Percentiles rank a stretch among this genome's conserved stretches.
phyloP scores from a whole-genome alignment of 495 filamentous ascomycete genomes.

The Margaritispora aquatica region DNA sequence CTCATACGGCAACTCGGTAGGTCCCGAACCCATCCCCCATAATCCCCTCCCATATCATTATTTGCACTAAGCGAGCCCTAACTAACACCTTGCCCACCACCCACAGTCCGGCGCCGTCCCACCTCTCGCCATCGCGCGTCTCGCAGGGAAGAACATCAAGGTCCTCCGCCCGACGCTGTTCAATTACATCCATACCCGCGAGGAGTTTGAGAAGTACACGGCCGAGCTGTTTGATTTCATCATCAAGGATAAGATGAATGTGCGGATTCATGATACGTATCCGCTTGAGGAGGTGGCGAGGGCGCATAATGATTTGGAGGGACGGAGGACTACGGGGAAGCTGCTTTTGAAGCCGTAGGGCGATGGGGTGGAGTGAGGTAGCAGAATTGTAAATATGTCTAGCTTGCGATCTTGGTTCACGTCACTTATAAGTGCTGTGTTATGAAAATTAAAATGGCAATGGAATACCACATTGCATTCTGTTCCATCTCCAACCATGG shows the following conservation, averaged over 20 bases:
- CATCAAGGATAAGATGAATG: conserved; percentile 58
- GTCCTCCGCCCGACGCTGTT: conserved; percentile 70
- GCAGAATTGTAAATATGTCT: too few species aligned
- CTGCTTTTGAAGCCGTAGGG: conserved; percentile 43
- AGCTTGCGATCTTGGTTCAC: too few species aligned
- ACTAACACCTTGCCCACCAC: not conserved
- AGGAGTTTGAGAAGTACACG: conserved; percentile 68
- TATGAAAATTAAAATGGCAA: too few species aligned
- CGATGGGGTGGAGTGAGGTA: too few species aligned
- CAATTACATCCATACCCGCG: conserved; percentile 66
- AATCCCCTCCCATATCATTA: too few species aligned
- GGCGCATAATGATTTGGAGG: conserved; percentile 78
- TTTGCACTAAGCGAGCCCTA: too few species aligned
- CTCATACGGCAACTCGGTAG: conserved; percentile 80
- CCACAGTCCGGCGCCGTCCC: conserved; percentile 58
- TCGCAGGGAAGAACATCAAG: conserved; percentile 77
- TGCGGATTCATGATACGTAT: conserved; percentile 75
- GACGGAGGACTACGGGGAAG: conserved; percentile 81
- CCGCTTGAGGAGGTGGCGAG: conserved; percentile 67
- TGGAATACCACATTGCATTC: too few species aligned
- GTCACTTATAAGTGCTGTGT: too few species aligned
- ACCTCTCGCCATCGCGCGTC: conserved; percentile 59
- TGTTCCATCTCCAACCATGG: too few species aligned
- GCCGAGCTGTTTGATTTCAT: conserved; percentile 72
- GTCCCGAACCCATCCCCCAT: not conserved